Base-by-base conservation (phyloP, 176 grass and related monocot genomes). In the Bothriochloa decipiens region DNA sequence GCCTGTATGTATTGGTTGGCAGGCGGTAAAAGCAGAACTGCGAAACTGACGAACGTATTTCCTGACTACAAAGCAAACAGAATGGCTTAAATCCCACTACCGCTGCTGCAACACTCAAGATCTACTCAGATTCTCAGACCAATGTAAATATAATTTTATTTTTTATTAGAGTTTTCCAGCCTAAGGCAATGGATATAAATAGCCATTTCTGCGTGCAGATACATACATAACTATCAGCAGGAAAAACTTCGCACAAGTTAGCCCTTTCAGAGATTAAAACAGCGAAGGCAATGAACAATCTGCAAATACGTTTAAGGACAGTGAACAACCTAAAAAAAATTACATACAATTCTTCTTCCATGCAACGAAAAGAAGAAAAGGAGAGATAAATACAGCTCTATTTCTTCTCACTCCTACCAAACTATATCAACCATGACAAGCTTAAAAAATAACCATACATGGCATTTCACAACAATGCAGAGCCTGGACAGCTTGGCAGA, bases 361-460 rank as follows among this genome's bases (percentile, higher is more conserved):
- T 77, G 36, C 3, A 4, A 66, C 8, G 11, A 72, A 90, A 55
- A 37, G 65, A 91, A 84, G 85, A 91, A 87, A 70, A 84, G 65
- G 49, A 84, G 69, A 81, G 33, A 76, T 81, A 70, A 53, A 81
- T 80, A 88, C 65, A 84, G 17, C 45, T 84, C 74, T 82, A 67
- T 90, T 32, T 74, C 88, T 79, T 74, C 88, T 82, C 58, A 72
- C 65, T 45, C 57, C 84, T 90, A 86, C 66, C 79, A 63, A 84
- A 87, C 75, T 82, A 87, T 71, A 87, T 49, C 6, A 79, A 90
- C 81, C 89, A 88, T 88, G 89, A 84, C 27, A 88, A 88, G 81
- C 77, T 33, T 87, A 72, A 88, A 88, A 86, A 85, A 69, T 18
- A 82, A 88, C 64, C 84, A 87, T 80, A 87, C 88, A 87, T 83